phyloP scores from a whole-genome alignment of 2,329 filamentous ascomycete species.

The Pseudocercospora eumusae region DNA sequence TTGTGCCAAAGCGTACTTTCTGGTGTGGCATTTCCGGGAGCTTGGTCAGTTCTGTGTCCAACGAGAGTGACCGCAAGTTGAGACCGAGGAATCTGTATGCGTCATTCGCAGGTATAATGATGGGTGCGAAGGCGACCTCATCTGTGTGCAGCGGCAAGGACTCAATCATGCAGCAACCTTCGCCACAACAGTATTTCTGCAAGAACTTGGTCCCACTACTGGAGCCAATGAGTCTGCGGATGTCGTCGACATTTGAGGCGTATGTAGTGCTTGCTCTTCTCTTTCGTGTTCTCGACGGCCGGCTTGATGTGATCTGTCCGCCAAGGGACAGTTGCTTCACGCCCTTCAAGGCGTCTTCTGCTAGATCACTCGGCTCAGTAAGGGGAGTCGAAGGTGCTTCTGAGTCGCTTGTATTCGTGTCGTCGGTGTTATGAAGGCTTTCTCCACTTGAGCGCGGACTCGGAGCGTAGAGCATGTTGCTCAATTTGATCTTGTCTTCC shows the following conservation, averaged over 20 bases:
- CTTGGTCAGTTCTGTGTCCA: constrained; percentile 69
- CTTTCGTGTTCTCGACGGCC: constrained; percentile 31
- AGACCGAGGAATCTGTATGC: constrained; percentile 80
- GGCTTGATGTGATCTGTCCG: constrained; percentile 7
- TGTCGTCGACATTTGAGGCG: constrained; percentile 58
- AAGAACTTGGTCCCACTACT: constrained; percentile 60
- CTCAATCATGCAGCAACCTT: constrained; percentile 64
- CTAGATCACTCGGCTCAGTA: constrained; percentile 41
- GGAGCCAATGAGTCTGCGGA: constrained; percentile 59
- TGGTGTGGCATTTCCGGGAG: constrained; percentile 72
- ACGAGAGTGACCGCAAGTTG: constrained; percentile 71
- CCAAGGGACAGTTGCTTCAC: constrained; percentile 24
- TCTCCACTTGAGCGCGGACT: constrained; percentile 37
- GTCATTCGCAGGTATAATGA: constrained; percentile 71
- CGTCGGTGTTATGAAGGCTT: constrained; percentile 27
- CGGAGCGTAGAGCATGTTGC: constrained; percentile 30
- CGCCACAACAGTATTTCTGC: constrained; percentile 64
- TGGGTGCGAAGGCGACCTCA: constrained; percentile 48
- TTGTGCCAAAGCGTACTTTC: constrained; percentile 58
- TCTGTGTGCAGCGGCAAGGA: constrained; percentile 53
- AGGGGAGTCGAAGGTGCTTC: constrained; percentile 42
- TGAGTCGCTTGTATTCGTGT: constrained; percentile 30
- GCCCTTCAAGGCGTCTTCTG: constrained; percentile 26
- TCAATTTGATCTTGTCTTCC: constrained; percentile 30
- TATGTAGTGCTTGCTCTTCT: constrained; percentile 41